Evolutionary conservation across 148 eudicot genomes (phyloP), one percentile per base, ranked within the genome.

Genomic region (Arctostaphylos glauca): DNA sequence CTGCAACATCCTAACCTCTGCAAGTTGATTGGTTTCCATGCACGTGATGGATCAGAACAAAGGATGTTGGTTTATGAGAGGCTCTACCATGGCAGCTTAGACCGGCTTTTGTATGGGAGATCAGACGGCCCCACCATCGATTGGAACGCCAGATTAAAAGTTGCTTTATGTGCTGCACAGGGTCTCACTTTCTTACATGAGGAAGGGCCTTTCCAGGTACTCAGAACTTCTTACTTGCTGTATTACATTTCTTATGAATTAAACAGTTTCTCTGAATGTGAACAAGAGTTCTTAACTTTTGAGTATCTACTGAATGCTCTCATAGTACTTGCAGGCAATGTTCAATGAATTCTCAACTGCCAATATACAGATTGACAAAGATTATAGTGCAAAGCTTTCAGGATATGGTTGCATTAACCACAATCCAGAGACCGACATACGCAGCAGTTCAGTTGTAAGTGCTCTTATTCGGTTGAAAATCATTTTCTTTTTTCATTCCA

Each of bases 191-290:
- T 95, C 86, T 88, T 95, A 82, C 98, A 95, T 59, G 98, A 95
- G 84, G 96, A 95, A 87, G 97, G 98, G 67, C 98, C 97, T 76
- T 95, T 95, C 86, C 98, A 95, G 97, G 98, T 93, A 89, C 68
- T 10, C 41, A 25, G n/a, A 71, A 19, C 81, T 82, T 23, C 25
- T 80, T 38, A 41, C 21, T 5, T 71, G 38, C 52, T 41, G 16
- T 7, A 46, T 10, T 16, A 43, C 14, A 43, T 7, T 41, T 41
- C 50, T 4, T 52, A 14, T 18, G 25, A 38, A 16, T 52, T 0
- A 80, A 47, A 67, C 15, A 5, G 25, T 13, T 62, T 62, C 67
- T 1, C 7, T 66, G 71, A 25, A 10, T 31, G 44, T 23, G 60
- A 12, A 23, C 41, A 13, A 21, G 52, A 43, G 46, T 49, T 53